A percentile compares a stretch with the other conserved stretches of the same genome.
These are phyloP conservation scores for Bromus sterilis DNA, from an alignment of 176 grass and related monocot genomes.

Conservation along the genomic window DNA sequence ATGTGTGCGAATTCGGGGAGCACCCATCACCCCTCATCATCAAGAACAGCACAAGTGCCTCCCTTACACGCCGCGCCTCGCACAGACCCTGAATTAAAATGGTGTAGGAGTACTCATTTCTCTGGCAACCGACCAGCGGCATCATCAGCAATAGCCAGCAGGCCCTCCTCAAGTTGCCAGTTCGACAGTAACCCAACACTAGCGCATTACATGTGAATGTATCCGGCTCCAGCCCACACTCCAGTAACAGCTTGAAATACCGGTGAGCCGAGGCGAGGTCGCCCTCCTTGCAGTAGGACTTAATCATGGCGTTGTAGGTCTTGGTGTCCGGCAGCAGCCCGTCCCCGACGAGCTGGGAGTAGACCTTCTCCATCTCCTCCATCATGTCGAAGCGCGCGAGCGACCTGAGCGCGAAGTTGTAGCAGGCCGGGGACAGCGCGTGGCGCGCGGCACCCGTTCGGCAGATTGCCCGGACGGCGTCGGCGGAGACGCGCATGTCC, in stretches of 20 bases:
- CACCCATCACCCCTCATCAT: constrained; percentile 57
- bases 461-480: constrained; percentile 51
- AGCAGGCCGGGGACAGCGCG: constrained; percentile 47
- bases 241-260: constrained; percentile 47
- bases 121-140: constrained; percentile 51
- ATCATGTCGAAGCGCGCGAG: constrained; percentile 51
- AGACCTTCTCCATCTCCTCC: constrained; percentile 46
- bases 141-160: constrained; percentile 82
- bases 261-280: constrained; percentile 31
- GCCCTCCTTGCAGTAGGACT: constrained; percentile 64
- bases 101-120: constrained; percentile 77
- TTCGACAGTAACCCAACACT: constrained; percentile 45
- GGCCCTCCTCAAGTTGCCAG: constrained; percentile 42
- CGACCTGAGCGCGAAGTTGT: constrained; percentile 59
- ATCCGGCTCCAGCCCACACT: constrained; percentile 36
- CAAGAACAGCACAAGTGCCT: constrained; percentile 46
- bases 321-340: constrained; percentile 41
- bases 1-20: constrained; percentile 52
- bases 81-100: constrained; percentile 71
- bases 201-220: constrained; percentile 59
- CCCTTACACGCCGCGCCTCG: constrained; percentile 8
- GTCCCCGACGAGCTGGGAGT: constrained; percentile 40
- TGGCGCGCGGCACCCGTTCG: constrained; percentile 41
- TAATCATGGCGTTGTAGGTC: constrained; percentile 77
- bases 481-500: constrained; percentile 32